Evolutionary conservation across 495 filamentous ascomycete genomes (phyloP).

Genomic region (Entonaema liquescens): DNA sequence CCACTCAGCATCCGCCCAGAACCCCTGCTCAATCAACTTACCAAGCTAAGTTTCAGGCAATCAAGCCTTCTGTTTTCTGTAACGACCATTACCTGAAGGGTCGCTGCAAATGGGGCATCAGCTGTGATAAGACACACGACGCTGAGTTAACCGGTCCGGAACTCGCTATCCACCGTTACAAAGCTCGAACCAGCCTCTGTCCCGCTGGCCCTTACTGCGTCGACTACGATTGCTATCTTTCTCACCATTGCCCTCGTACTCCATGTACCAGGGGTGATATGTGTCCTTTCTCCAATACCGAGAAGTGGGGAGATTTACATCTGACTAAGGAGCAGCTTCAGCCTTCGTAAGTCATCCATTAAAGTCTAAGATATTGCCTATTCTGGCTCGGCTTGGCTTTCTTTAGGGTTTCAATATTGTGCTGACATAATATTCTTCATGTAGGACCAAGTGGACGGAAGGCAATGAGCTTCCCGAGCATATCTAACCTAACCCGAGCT

Average conservation of each 20-base stretch:
- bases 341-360: conserved; percentile 33
- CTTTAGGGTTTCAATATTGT: not conserved
- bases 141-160: conserved; percentile 42
- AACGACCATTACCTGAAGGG: conserved; percentile 48
- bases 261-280: conserved; percentile 38
- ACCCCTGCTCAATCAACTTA: conserved; percentile 43
- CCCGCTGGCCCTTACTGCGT: conserved; percentile 42
- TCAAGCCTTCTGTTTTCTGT: conserved; percentile 45
- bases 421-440: conserved; percentile 11
- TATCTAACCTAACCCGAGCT: not conserved
- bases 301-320: conserved; percentile 45
- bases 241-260: conserved; percentile 43
- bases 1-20: conserved; percentile 45
- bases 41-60: conserved; percentile 44
- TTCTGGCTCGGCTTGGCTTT: not conserved
- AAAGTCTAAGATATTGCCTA: too few relatives aligned
- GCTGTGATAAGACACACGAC: conserved; percentile 46
- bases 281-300: conserved; percentile 43
- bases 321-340: conserved; percentile 43
- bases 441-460: conserved; percentile 43
- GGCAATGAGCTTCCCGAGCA: conserved; percentile 42
- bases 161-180: conserved; percentile 47
- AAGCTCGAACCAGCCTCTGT: conserved; percentile 47
- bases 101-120: conserved; percentile 43
- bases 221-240: conserved; percentile 48